These are phyloP conservation scores for Phaeotremella fagi DNA, from an alignment of 768 basidiomycete genomes.

Conservation along the genomic window DNA sequence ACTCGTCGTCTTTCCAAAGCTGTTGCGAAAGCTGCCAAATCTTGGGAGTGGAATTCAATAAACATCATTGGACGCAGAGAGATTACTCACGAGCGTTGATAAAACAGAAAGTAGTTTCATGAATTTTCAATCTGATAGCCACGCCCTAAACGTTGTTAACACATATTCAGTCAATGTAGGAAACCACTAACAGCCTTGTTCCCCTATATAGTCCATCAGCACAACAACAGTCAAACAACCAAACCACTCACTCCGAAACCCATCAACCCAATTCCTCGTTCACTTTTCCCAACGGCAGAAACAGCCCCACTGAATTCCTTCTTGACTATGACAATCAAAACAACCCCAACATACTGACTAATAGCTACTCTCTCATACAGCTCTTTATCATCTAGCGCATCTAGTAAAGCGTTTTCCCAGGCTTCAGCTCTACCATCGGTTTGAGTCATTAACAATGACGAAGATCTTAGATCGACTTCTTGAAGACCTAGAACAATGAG, in stretches of 20 bases:
- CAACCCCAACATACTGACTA: conserved; percentile 39
- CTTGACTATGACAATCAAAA: conserved; percentile 32
- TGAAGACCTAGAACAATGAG: conserved; percentile 41
- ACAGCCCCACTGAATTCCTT: conserved; percentile 22
- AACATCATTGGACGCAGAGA: neutral
- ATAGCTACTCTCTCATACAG: conserved; percentile 29
- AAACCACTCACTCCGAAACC: conserved; percentile 33
- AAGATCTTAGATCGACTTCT: conserved; percentile 37
- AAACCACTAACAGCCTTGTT: conserved; percentile 41
- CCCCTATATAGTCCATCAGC: conserved; percentile 18
- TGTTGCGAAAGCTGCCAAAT: conserved; percentile 38
- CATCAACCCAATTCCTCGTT: conserved; percentile 35
- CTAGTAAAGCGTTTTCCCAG: conserved; percentile 28
- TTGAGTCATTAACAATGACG: conserved; percentile 31
- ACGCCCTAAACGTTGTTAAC: conserved; percentile 23
- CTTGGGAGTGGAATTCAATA: conserved; percentile 11
- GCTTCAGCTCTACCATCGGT: conserved; percentile 25
- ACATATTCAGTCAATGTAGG: no score
- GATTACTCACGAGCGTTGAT: conserved; percentile 36
- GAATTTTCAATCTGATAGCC: conserved; percentile 30
- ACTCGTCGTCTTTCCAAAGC: conserved; percentile 31
- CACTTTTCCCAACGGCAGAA: conserved; percentile 25
- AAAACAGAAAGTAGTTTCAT: conserved; percentile 36
- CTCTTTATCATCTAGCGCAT: conserved; percentile 16
- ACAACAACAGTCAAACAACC: neutral